Evolutionary conservation across 75 land plant species (phyloP).

Genomic region (Sequoia sempervirens): DNA sequence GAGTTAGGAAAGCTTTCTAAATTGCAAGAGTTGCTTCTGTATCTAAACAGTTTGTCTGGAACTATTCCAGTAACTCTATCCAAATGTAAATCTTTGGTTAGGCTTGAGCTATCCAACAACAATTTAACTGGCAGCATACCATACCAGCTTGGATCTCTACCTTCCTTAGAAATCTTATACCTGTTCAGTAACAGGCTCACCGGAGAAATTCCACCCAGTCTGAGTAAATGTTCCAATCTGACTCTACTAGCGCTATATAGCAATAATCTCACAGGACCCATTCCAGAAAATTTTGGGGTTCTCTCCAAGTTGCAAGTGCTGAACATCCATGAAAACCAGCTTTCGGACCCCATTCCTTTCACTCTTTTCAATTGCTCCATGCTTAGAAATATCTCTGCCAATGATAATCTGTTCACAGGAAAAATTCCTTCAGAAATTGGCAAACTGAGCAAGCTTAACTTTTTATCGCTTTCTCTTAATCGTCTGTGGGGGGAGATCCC

Average conservation of each 20-base stretch:
- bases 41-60: conserved; percentile 47
- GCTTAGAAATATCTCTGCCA: conserved; percentile 24
- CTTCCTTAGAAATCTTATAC: conserved; percentile 39
- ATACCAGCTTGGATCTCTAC: conserved; percentile 39
- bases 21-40: conserved; percentile 26
- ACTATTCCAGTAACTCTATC: conserved; percentile 39
- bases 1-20: conserved; percentile 34
- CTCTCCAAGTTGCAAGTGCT: conserved; percentile 38
- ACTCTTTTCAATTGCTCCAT: conserved; percentile 38
- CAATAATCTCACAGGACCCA: conserved; percentile 45
- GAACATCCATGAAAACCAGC: conserved; percentile 25
- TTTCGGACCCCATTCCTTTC: conserved; percentile 51
- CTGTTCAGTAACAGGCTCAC: conserved; percentile 40
- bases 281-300: conserved; percentile 48
- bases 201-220: conserved; percentile 51
- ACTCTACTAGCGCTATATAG: conserved; percentile 40
- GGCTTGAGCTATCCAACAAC: conserved; percentile 54
- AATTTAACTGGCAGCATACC: conserved; percentile 54
- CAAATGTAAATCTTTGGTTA: conserved; percentile 26
- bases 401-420: conserved; percentile 34
- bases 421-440: conserved; percentile 46
- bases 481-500: conserved; percentile 50
- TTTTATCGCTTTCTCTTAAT: conserved; percentile 35
- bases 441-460: conserved; percentile 32
- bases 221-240: conserved; percentile 44